Evolutionary conservation across 2,329 filamentous ascomycete species (phyloP), one percentile per base, ranked within the genome.

Genomic region (Aspergillus pseudoglaucus): DNA sequence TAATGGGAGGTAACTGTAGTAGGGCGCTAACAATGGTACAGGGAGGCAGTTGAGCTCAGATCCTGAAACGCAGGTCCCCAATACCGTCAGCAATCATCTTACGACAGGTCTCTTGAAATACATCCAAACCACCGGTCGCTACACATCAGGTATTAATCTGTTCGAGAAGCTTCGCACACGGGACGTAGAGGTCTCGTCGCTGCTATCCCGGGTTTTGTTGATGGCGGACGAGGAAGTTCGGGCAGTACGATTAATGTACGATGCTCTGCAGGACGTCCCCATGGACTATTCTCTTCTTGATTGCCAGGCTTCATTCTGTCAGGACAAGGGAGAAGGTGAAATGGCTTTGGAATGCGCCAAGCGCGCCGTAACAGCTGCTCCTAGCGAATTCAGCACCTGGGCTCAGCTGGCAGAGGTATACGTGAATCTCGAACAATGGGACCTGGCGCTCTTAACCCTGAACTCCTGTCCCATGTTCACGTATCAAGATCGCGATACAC

Each of bases 401-500:
- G 91, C 93, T 48, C 80, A 90, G 48, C 72, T 98, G 53, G 90
- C 90, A 2, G 89, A 97, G 65, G 87, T 97, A 27, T 98, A 98
- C 59, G 88, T 97, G 47, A 82, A 85, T 44, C 82, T 95, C 71
- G 93, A 98, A 66, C 88, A 95, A 64, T 98, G 93, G 90, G 93
- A 97, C 63, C 83, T 97, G 57, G 93, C 93, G 0, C 79, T 98
- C 20, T 84, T 95, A 4, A 97, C 93, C 3, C 78, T 98, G 45
- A 98, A 98, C 72, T 98, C 93, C 15, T 98, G 93, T 68, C 93
- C 93, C 7, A 98, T 98, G 93, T 98, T 98, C 69, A 98, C 93
- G 6, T 97, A 98, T 68, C 93, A 97, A 69, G 93, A 98, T 70
- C 97, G 96, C 69, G 93, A 98, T 66, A 86, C 90, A 5, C 93